Evolutionary conservation across 202 grass and related monocot genomes (phyloP), one percentile per base, ranked within the genome.

Genomic region (Panicum virgatum): DNA sequence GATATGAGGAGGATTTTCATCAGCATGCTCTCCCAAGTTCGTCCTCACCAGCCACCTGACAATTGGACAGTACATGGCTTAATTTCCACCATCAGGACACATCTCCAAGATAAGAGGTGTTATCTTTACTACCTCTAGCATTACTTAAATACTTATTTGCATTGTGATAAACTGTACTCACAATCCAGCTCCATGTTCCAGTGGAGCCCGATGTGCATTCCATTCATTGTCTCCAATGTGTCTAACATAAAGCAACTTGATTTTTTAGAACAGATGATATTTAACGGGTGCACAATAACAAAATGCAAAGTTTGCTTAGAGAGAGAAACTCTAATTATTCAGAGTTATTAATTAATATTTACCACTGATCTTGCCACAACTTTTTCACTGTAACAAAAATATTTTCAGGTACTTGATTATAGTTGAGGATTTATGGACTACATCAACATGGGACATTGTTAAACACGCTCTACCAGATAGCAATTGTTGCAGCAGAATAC

Each of bases 61-160:
- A 64, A 29, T 20, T 72, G 83, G 66, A 85, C 62, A 13, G 12
- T 73, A 19, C 75, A 73, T 65, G 56, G 19, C 13, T 43, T 85
- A 19, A 85, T 85, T 72, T 30, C 57, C 0, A 39, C 20, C 16
- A 79, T 85, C 16, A 79, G 1, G 18, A 72, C 45, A 19, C 58
- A 79, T 65, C 66, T 85, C 2, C 66, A 79, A 45, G 12, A 79
- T 73, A 85, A 79, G 67, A 85, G 83, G 83, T 78, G 5, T 9
- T 64, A 60, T 15, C 44, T 13, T 48, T 4, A 5, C 14, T n/a
- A 12, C 19, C 23, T 30, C 18, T 37, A 18, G 4, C 0, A 10
- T 5, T 38, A 3, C 16, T 23, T 74, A 26, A 5, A 59, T 29
- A 19, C 7, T 48, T 30, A n/a, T 38, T 64, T 67, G n/a, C n/a